Evolutionary conservation across 2,329 filamentous ascomycete genomes (phyloP).

Genomic region (Colletotrichum musicola): DNA sequence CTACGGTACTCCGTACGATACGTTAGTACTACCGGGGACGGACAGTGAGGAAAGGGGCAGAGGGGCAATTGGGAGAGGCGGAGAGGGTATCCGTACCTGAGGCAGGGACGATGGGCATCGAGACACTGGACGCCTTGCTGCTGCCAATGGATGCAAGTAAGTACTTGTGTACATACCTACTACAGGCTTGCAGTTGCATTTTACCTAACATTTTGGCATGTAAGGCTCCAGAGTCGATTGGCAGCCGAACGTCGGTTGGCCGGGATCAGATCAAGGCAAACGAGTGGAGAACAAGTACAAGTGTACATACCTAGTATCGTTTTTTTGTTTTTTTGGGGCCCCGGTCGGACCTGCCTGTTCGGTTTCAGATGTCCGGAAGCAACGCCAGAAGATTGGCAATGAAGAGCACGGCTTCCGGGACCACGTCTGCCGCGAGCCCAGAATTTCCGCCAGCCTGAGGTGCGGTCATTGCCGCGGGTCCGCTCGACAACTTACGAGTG

Average conservation of each 20-base stretch:
- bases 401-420: conserved; percentile 33
- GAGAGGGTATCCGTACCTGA: not conserved
- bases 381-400: conserved; percentile 32
- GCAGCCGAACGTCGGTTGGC: conserved; percentile 20
- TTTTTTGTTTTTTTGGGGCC: conserved; percentile 9
- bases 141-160: no score
- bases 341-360: conserved; percentile 36
- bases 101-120: not conserved
- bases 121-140: not conserved
- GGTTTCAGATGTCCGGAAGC: conserved; percentile 38
- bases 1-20: not conserved
- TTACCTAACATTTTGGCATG: no score
- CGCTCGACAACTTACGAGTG: conserved; percentile 26
- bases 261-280: conserved; percentile 35
- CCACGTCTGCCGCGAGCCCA: conserved; percentile 24
- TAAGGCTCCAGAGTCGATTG: conserved; percentile 8
- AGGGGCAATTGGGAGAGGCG: not conserved
- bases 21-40: conserved; percentile 6
- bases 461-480: conserved; percentile 27
- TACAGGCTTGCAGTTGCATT: no score
- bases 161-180: no score
- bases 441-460: conserved; percentile 1
- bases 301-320: not conserved
- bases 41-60: conserved; percentile 7
- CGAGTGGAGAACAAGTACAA: conserved; percentile 25